A percentile compares a stretch with the other conserved stretches of the same genome.
Conservation (phyloP, 2,329 filamentous ascomycete genomes). For the Arthrocladium fulminans region DNA sequence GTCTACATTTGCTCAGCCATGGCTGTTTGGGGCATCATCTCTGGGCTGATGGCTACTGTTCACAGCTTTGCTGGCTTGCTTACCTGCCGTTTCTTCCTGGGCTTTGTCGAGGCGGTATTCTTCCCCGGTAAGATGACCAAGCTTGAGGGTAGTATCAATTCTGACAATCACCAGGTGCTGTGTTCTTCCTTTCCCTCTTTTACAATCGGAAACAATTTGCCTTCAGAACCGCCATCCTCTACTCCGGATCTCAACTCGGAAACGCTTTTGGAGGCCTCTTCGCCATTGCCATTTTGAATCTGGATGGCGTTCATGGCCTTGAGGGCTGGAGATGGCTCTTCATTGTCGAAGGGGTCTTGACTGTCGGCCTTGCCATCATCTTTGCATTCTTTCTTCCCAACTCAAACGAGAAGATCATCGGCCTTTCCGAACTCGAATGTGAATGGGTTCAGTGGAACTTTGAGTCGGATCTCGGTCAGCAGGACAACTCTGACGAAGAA, state of each 20-base stretch:
- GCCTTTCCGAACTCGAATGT: slow-evolving; percentile 52
- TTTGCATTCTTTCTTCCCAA: slow-evolving; percentile 57
- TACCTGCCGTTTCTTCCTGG: slow-evolving; percentile 49
- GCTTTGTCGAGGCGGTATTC: slow-evolving; percentile 55
- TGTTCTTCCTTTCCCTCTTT: slow-evolving; percentile 57
- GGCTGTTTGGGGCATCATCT: slow-evolving; percentile 53
- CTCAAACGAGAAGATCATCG: slow-evolving; percentile 53
- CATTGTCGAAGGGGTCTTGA: slow-evolving; percentile 61
- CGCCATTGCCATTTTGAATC: slow-evolving; percentile 49
- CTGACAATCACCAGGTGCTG: slow-evolving; percentile 41
- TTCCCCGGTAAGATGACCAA: slow-evolving; percentile 42
- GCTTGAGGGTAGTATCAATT: slow-evolving; percentile 52
- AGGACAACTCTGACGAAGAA: slow-evolving; percentile 23
- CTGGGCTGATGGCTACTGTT: slow-evolving; percentile 47
- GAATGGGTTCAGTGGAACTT: slow-evolving; percentile 38
- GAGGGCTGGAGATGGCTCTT: slow-evolving; percentile 58
- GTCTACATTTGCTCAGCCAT: slow-evolving; percentile 47
- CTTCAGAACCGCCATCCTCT: slow-evolving; percentile 51
- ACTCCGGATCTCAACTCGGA: slow-evolving; percentile 53
- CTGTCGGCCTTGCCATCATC: slow-evolving; percentile 49
- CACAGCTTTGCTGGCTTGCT: slow-evolving; percentile 49
- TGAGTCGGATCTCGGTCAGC: slow-evolving; percentile 15
- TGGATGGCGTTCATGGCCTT: slow-evolving; percentile 48
- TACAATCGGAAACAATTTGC: slow-evolving; percentile 51
- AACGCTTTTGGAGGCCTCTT: slow-evolving; percentile 53